These are phyloP conservation scores for Millerozyma miso DNA, from an alignment of 805 yeast species.

Conservation along the genomic window DNA sequence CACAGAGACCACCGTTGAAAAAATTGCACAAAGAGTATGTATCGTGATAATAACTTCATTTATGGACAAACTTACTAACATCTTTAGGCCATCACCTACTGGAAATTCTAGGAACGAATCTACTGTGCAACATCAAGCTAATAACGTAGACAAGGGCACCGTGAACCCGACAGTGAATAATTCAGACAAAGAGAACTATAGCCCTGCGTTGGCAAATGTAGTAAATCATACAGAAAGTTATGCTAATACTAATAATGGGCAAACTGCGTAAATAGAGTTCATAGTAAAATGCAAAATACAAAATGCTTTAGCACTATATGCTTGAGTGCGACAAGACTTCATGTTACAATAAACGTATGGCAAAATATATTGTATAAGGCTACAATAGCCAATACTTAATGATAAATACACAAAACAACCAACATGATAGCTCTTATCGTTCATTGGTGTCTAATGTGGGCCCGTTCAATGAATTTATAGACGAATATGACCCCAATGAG, in stretches of 20 bases:
- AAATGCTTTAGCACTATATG: background rate
- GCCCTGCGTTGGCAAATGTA: background rate
- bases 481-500: conserved; percentile 22
- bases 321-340: background rate
- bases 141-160: background rate
- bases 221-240: background rate
- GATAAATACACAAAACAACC: background rate
- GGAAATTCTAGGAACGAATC: background rate
- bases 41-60: background rate
- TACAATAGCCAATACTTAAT: background rate
- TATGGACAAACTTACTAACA: conserved; percentile 2
- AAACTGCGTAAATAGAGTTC: background rate
- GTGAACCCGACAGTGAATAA: background rate
- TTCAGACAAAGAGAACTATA: background rate
- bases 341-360: no score
- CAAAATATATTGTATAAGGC: no score
- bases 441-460: conserved; percentile 23
- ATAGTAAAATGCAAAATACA: background rate
- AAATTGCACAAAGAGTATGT: conserved; percentile 18
- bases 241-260: background rate
- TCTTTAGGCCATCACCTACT: background rate
- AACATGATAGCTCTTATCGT: conserved; percentile 8
- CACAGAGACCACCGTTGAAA: conserved; percentile 22
- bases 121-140: background rate
- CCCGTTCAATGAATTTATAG: conserved; percentile 38